Evolutionary conservation across 2,329 filamentous ascomycete genomes (phyloP).

Genomic region (Mariannaea sp.): DNA sequence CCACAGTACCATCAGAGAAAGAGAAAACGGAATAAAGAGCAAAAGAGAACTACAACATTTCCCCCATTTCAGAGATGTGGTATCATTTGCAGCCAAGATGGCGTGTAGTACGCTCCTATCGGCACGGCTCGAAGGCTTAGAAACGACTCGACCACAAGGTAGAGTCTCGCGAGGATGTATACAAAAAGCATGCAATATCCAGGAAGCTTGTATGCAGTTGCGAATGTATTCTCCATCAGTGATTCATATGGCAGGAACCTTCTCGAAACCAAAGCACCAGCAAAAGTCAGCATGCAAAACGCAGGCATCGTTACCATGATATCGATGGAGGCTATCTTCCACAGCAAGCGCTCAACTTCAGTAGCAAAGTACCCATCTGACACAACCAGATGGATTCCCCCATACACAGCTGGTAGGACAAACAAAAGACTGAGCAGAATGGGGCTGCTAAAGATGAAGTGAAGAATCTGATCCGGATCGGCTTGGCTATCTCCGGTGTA

Average conservation of each 20-base stretch:
- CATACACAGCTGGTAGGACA: slow-evolving; percentile 7
- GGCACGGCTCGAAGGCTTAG: slow-evolving; percentile 11
- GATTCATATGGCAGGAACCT: slow-evolving; percentile 13
- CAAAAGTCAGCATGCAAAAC: slow-evolving; percentile 8
- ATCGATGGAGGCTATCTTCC: slow-evolving; percentile 11
- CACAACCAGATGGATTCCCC: slow-evolving; percentile 5
- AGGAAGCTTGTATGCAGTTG: slow-evolving; percentile 8
- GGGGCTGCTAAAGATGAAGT: slow-evolving; percentile 13
- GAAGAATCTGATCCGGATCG: slow-evolving; percentile 12
- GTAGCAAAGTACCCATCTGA: slow-evolving; percentile 1
- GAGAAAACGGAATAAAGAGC: too few species aligned
- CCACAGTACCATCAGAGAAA: too few species aligned
- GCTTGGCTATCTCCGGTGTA: slow-evolving; percentile 14
- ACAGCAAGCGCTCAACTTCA: slow-evolving; percentile 1
- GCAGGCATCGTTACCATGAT: slow-evolving; percentile 17
- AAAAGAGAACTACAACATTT: too few species aligned
- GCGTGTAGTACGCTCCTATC: slow-evolving; percentile 15
- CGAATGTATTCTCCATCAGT: slow-evolving; percentile 3
- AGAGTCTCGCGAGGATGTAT: slow-evolving; percentile 11
- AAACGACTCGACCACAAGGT: slow-evolving; percentile 15
- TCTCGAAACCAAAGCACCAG: background rate
- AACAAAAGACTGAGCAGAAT: slow-evolving; percentile 12
- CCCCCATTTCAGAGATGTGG: slow-evolving; percentile 11
- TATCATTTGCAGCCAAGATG: slow-evolving; percentile 12
- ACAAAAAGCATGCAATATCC: slow-evolving; percentile 11